These are phyloP conservation scores for Tricladium varicosporioides DNA, from an alignment of 2,329 filamentous ascomycete genomes.

Conservation along the genomic window DNA sequence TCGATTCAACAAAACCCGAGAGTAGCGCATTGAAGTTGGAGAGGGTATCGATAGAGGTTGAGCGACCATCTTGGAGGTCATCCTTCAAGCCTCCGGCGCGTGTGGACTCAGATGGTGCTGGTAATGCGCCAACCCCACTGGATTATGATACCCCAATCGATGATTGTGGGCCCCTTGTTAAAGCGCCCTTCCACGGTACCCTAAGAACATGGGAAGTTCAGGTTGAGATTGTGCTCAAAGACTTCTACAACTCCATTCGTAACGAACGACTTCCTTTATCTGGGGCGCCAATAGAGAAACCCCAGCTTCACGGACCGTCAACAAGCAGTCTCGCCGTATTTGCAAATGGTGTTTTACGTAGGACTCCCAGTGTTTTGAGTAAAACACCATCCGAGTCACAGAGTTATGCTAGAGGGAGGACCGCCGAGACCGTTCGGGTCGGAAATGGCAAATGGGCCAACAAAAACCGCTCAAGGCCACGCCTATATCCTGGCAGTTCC, in stretches of 20 bases:
- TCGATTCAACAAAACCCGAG: slow-evolving; percentile 16
- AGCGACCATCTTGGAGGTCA: slow-evolving; percentile 33
- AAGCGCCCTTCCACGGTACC: slow-evolving; percentile 69
- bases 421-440: slow-evolving; percentile 42
- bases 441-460: slow-evolving; percentile 67
- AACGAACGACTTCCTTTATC: slow-evolving; percentile 84
- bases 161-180: slow-evolving; percentile 74
- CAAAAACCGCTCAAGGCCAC: slow-evolving; percentile 80
- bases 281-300: slow-evolving; percentile 57
- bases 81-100: slow-evolving; percentile 33
- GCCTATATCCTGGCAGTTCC: slow-evolving; percentile 66
- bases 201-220: slow-evolving; percentile 83
- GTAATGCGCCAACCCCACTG: slow-evolving; percentile 36
- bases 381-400: slow-evolving; percentile 85
- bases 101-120: slow-evolving; percentile 36
- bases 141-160: slow-evolving; percentile 42
- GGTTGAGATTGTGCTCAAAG: slow-evolving; percentile 85
- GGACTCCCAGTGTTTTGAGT: slow-evolving; percentile 87
- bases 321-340: slow-evolving; percentile 71
- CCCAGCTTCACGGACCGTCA: slow-evolving; percentile 39
- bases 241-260: slow-evolving; percentile 87
- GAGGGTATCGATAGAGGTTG: slow-evolving; percentile 32
- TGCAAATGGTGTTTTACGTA: slow-evolving; percentile 66
- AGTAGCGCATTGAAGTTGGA: slow-evolving; percentile 22
- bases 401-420: slow-evolving; percentile 70